These are phyloP conservation scores for Salix udensis DNA, from an alignment of 345 rosid species.

Conservation along the genomic window DNA sequence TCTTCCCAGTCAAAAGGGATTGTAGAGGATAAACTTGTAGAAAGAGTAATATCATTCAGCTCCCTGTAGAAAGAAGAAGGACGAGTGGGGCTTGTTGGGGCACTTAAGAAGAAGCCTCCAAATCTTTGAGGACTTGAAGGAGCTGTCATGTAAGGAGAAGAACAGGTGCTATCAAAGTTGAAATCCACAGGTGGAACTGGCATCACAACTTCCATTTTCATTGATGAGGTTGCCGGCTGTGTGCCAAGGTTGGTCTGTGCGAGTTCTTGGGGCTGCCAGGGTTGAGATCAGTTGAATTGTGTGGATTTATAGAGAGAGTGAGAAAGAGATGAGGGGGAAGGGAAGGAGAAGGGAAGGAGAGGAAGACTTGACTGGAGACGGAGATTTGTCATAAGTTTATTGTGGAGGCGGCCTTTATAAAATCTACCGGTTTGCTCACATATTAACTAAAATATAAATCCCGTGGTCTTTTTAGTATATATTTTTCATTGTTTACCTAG, in stretches of 20 bases:
- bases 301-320: constrained; percentile 4
- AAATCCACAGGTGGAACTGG: constrained; percentile 44
- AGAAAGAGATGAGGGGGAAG: not conserved
- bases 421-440: constrained; percentile 11
- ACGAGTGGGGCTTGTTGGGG: constrained; percentile 68
- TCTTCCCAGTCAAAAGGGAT: constrained; percentile 46
- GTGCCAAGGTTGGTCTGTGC: not conserved
- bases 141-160: constrained; percentile 95
- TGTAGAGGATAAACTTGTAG: constrained; percentile 14
- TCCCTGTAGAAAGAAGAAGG: constrained; percentile 18
- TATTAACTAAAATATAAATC: no score
- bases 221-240: constrained; percentile 8
- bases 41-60: not conserved
- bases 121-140: constrained; percentile 88
- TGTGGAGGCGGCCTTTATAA: constrained; percentile 50
- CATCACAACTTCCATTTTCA: constrained; percentile 50
- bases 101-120: constrained; percentile 54
- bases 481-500: no score
- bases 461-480: no score
- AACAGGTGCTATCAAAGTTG: constrained; percentile 73
- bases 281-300: not conserved
- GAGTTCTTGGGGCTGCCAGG: not conserved
- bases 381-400: constrained; percentile 9
- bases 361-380: constrained; percentile 9
- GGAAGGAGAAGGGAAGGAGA: constrained; percentile 17